These are phyloP conservation scores for Aureobasidium sp. DNA, from an alignment of 2,329 filamentous ascomycete genomes.

Conservation along the genomic window DNA sequence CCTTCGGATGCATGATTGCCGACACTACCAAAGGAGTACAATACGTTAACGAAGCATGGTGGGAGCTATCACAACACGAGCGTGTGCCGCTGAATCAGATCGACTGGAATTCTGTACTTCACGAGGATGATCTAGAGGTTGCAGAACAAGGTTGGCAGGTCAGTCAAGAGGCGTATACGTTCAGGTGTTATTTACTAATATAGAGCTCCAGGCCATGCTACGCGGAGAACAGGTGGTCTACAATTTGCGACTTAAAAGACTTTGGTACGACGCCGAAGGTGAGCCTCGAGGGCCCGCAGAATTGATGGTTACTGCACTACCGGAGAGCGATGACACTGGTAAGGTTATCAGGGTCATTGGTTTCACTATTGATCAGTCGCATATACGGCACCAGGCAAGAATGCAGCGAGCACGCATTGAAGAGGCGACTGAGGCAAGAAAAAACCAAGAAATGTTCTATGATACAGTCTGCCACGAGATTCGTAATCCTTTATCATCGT, in stretches of 20 bases:
- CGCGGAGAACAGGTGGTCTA: conserved; percentile 26
- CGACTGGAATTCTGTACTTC: conserved; percentile 21
- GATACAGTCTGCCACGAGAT: conserved; percentile 22
- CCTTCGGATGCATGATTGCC: conserved; percentile 27
- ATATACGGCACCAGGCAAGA: conserved; percentile 27
- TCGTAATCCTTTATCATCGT: conserved; percentile 36
- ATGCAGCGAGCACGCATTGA: conserved; percentile 26
- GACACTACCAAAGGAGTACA: conserved; percentile 16
- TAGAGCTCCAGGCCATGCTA: not conserved
- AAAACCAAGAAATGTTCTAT: conserved; percentile 24
- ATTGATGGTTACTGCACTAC: conserved; percentile 27
- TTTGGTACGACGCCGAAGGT: conserved; percentile 23
- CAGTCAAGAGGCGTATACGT: conserved; percentile 8
- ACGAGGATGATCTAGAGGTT: conserved; percentile 28
- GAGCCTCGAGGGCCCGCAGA: conserved; percentile 22
- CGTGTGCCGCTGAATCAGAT: conserved; percentile 18
- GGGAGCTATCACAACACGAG: conserved; percentile 6
- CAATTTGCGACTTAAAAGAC: conserved; percentile 29
- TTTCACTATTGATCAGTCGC: conserved; percentile 28
- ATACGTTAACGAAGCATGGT: conserved; percentile 15
- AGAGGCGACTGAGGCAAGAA: conserved; percentile 30
- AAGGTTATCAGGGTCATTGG: conserved; percentile 24
- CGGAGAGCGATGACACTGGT: conserved; percentile 26
- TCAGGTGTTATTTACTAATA: not conserved
- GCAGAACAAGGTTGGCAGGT: conserved; percentile 29